Base-by-base conservation (phyloP, 148 eudicot genomes). In the Euryodendron excelsum region DNA sequence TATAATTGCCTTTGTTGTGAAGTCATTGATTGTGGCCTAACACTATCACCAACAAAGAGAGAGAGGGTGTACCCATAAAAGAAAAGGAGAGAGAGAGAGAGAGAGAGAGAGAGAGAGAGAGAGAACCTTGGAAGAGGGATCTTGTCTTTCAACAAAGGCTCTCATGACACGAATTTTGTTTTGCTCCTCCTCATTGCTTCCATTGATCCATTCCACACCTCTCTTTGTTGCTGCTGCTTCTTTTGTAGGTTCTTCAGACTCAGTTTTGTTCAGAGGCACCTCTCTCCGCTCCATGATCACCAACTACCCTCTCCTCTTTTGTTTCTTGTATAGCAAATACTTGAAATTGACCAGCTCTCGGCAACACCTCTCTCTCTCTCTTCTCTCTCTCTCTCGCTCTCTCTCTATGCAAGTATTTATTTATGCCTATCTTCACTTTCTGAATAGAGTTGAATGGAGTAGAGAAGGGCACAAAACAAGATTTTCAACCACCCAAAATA, bases 41-140 rank as follows among this genome's bases (percentile, higher is more conserved):
- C 80, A 20, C 4, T 78, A 56, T 33, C 74, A n/a, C 65, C 63
- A 58, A 60, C 4, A 77, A 73, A 78, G 50, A 21, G 81, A 21
- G 28, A 61, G n/a, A n/a, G n/a, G 9, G 7, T 3, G 9, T 31
- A 66, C 25, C n/a, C n/a, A n/a, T n/a, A n/a, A n/a, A n/a, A n/a
- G n/a, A 69, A 50, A 41, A 47, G 13, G 31, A 74, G 59, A n/a
- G 21, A n/a, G n/a, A n/a, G n/a, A n/a, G n/a, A n/a, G n/a, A n/a
- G n/a, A n/a, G n/a, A n/a, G n/a, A n/a, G n/a, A 28, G 41, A 36
- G 23, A 25, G 25, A 48, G 36, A 53, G 55, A 56, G 66, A 72
- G 47, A 30, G 45, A 31, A 91, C 97, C 92, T 91, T 88, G 73
- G 85, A 74, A 60, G 92, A 80, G 20, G 98, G 91, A 78, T 90